Percentiles rank a stretch among this genome's conserved stretches.
phyloP scores from a whole-genome alignment of 2,329 filamentous ascomycete genomes.

The Penicillium sp. region DNA sequence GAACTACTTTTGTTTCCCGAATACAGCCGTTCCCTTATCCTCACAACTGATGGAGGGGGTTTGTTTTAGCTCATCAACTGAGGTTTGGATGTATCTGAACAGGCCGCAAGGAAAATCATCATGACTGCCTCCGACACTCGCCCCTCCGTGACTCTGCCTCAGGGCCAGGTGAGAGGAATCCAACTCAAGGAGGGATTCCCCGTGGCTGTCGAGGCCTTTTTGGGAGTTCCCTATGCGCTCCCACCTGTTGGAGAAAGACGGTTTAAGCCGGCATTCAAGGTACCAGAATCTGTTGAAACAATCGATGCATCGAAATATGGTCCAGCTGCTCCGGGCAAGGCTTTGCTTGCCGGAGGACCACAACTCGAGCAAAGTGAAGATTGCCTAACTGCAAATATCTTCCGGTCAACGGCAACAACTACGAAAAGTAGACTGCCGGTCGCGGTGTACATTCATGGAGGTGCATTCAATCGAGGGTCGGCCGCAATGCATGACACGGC shows the following conservation, averaged over 20 bases:
- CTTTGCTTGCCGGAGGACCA: slow-evolving; percentile 52
- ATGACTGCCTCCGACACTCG: slow-evolving; percentile 8
- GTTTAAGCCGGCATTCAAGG: slow-evolving; percentile 46
- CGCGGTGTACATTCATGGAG: slow-evolving; percentile 49
- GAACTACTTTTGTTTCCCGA: slow-evolving; percentile 24
- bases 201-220: slow-evolving; percentile 46
- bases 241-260: slow-evolving; percentile 53
- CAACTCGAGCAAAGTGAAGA: slow-evolving; percentile 56
- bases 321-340: slow-evolving; percentile 41
- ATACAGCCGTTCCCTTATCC: not conserved
- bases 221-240: slow-evolving; percentile 55
- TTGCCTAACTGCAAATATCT: slow-evolving; percentile 49
- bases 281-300: slow-evolving; percentile 24
- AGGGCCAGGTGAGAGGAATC: slow-evolving; percentile 38
- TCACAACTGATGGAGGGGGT: not conserved
- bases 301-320: slow-evolving; percentile 47
- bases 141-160: slow-evolving; percentile 27
- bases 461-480: slow-evolving; percentile 41
- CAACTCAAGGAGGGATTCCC: slow-evolving; percentile 30
- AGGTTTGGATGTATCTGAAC: no score
- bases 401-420: slow-evolving; percentile 35
- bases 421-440: slow-evolving; percentile 39
- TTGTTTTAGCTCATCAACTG: not conserved
- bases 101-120: not conserved
- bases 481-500: slow-evolving; percentile 59